phyloP scores from a whole-genome alignment of 2,329 filamentous ascomycete genomes.

The Ramularia endophylla region DNA sequence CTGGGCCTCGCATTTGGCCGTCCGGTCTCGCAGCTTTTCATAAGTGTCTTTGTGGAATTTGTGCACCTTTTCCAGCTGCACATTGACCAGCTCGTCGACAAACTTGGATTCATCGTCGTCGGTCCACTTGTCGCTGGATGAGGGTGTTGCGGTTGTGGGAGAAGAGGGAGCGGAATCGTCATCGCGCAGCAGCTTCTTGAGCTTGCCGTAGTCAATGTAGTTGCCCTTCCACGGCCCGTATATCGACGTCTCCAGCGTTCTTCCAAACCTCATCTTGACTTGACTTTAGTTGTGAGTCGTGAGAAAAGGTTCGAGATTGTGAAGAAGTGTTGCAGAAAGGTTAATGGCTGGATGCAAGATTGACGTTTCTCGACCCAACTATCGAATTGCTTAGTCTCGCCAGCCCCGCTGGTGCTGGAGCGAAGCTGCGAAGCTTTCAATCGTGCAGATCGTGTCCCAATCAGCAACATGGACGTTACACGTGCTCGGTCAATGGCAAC shows the following conservation, averaged over 20 bases:
- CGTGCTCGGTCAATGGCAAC: too few relatives aligned
- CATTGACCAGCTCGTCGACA: slow-evolving; percentile 90
- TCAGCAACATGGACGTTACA: too few relatives aligned
- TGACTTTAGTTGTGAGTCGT: too few relatives aligned
- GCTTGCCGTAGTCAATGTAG: slow-evolving; percentile 93
- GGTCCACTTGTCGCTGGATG: slow-evolving; percentile 67
- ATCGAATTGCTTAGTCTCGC: too few relatives aligned
- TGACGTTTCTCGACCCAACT: too few relatives aligned
- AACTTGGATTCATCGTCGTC: slow-evolving; percentile 91
- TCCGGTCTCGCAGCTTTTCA: slow-evolving; percentile 73
- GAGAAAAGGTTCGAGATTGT: too few relatives aligned
- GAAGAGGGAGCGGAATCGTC: slow-evolving; percentile 39
- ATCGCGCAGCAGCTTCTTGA: slow-evolving; percentile 84
- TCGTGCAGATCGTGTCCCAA: too few relatives aligned
- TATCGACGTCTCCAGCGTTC: slow-evolving; percentile 71
- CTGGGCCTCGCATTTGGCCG: slow-evolving; percentile 61
- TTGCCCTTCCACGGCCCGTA: slow-evolving; percentile 87
- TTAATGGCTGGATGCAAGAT: too few relatives aligned
- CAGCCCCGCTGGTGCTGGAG: too few relatives aligned
- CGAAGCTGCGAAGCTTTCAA: too few relatives aligned
- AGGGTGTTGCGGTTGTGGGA: slow-evolving; percentile 44
- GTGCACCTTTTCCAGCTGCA: slow-evolving; percentile 91
- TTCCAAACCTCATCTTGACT: slow-evolving; percentile 77
- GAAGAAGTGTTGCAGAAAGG: too few relatives aligned
- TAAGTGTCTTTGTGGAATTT: slow-evolving; percentile 80